A percentile compares a stretch with the other conserved stretches of the same genome.
Conservation (phyloP, 2,329 filamentous ascomycete species). For the Claviceps maximensis region DNA sequence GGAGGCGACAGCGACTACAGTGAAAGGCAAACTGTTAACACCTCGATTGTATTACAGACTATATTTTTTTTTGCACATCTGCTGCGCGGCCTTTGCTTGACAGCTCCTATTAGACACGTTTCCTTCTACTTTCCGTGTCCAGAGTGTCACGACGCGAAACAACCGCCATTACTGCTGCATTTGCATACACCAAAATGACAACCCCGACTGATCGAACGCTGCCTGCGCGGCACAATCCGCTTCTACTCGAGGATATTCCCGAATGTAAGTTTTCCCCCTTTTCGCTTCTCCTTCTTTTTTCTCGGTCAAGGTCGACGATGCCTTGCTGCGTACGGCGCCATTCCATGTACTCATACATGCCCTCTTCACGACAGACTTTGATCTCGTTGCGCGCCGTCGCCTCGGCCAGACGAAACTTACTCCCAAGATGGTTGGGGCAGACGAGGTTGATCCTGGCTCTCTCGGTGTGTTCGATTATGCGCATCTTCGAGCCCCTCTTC, state of each 20-base stretch:
- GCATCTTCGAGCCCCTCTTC: conserved; percentile 82
- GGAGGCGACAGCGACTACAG: background rate
- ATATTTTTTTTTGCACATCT: background rate
- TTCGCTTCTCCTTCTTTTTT: background rate
- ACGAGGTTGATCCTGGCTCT: conserved; percentile 58
- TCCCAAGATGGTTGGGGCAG: conserved; percentile 64
- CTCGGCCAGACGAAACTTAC: conserved; percentile 86
- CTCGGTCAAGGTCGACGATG: background rate
- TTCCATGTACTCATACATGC: background rate
- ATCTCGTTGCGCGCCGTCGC: conserved; percentile 71
- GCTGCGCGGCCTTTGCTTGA: background rate
- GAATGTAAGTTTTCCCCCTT: conserved; percentile 33
- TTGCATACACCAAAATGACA: conserved; percentile 18
- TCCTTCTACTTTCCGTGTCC: background rate
- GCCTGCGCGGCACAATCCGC: conserved; percentile 50
- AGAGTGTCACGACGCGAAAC: conserved; percentile 2
- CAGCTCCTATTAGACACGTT: background rate
- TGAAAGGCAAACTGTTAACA: background rate
- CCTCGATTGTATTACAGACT: background rate
- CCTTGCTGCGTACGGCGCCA: background rate
- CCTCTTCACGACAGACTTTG: conserved; percentile 37
- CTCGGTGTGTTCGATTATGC: conserved; percentile 89
- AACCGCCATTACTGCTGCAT: background rate
- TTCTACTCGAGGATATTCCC: conserved; percentile 52
- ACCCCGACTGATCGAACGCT: conserved; percentile 30